Evolutionary conservation across 495 filamentous ascomycete genomes (phyloP).

Genomic region (Saxophila tyrrhenica): DNA sequence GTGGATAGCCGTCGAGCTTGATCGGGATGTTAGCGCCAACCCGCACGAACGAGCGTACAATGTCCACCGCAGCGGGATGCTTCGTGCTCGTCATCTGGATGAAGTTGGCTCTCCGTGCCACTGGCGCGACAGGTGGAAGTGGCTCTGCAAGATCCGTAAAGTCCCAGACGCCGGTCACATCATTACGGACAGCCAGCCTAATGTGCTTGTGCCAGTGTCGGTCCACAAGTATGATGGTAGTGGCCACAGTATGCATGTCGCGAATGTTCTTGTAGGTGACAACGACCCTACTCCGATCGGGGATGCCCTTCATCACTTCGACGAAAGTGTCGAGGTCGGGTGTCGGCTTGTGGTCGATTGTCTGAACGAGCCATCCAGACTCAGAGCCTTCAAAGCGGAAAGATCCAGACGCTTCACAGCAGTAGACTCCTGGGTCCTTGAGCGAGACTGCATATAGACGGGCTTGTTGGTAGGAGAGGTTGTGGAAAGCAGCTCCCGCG

Average conservation of each 20-base stretch:
- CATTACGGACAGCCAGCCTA: conserved; percentile 85
- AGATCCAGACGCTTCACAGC: conserved; percentile 89
- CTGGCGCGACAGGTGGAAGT: conserved; percentile 58
- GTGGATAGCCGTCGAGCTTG: conserved; percentile 92
- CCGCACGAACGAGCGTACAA: conserved; percentile 89
- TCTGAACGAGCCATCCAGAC: conserved; percentile 85
- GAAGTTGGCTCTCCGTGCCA: conserved; percentile 71
- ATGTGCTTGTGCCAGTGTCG: conserved; percentile 92
- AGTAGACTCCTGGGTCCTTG: conserved; percentile 66
- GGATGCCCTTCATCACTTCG: conserved; percentile 78
- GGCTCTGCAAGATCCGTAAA: conserved; percentile 75
- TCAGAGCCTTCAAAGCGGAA: conserved; percentile 87
- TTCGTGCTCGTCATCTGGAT: conserved; percentile 81
- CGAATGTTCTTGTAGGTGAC: conserved; percentile 91
- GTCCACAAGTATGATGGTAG: conserved; percentile 83
- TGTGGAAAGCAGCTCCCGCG: conserved; percentile 84
- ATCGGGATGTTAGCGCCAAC: conserved; percentile 85
- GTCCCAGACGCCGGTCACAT: conserved; percentile 86
- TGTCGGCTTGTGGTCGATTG: conserved; percentile 81
- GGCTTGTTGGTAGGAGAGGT: conserved; percentile 92
- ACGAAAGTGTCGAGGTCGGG: conserved; percentile 82
- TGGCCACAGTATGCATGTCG: conserved; percentile 88
- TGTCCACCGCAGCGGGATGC: conserved; percentile 78
- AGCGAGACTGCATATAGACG: conserved; percentile 85
- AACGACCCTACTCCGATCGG: conserved; percentile 80